These are phyloP conservation scores for Fusarium succisae DNA, from an alignment of 2,329 filamentous ascomycete species.

Conservation along the genomic window DNA sequence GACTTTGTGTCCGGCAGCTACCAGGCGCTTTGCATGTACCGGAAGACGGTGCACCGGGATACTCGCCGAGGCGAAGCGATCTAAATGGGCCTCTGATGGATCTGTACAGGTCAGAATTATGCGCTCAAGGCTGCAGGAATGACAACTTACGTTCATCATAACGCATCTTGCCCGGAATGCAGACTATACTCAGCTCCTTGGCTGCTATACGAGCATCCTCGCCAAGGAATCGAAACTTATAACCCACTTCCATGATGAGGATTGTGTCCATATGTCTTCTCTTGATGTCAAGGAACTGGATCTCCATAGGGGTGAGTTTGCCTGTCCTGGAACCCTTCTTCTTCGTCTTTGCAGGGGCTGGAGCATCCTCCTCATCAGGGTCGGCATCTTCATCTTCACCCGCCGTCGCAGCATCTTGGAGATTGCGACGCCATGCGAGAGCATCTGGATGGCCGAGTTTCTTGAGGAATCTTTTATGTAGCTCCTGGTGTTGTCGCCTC, in stretches of 20 bases:
- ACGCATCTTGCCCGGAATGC: constrained; percentile 93
- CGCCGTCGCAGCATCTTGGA: constrained; percentile 61
- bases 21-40: constrained; percentile 92
- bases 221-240: constrained; percentile 97
- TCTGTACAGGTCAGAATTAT: constrained; percentile 55
- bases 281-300: constrained; percentile 94
- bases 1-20: constrained; percentile 93
- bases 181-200: constrained; percentile 92
- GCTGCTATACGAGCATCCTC: constrained; percentile 91
- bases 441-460: constrained; percentile 90
- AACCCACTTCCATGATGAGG: constrained; percentile 93
- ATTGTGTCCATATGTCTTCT: constrained; percentile 88
- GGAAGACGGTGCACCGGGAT: constrained; percentile 91
- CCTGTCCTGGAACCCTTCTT: constrained; percentile 77
- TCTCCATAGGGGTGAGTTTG: constrained; percentile 94
- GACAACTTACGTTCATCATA: constrained; percentile 80
- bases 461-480: constrained; percentile 88
- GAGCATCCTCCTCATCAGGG: constrained; percentile 59
- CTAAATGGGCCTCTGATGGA: constrained; percentile 89
- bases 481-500: constrained; percentile 69
- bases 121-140: constrained; percentile 14
- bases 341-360: constrained; percentile 54
- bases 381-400: constrained; percentile 70
- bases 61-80: constrained; percentile 93
- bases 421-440: constrained; percentile 71